Percentiles rank a stretch among this genome's conserved stretches.
Evolutionary conservation across 192 early-diverging fungal genomes (phyloP).

Genomic region (Anaeromyces robustus): DNA sequence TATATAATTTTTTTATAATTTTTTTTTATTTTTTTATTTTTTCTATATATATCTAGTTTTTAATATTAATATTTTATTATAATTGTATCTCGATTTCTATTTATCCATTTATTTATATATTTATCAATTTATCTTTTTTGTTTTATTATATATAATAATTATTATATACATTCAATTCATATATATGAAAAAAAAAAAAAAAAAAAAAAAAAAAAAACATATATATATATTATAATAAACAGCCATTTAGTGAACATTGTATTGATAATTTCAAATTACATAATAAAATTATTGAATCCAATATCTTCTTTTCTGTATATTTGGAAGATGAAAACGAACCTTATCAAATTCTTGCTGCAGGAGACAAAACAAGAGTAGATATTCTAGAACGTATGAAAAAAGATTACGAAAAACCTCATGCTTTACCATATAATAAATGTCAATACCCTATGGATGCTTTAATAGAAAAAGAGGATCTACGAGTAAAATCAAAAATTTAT

Average conservation of each 20-base stretch:
- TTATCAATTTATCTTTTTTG: too few species aligned
- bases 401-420: background rate
- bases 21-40: too few species aligned
- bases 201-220: background rate
- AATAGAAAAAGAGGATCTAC: background rate
- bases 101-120: too few species aligned
- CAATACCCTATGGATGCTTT: background rate
- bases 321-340: background rate
- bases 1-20: too few species aligned
- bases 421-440: background rate
- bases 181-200: background rate
- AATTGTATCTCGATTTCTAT: too few species aligned
- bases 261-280: background rate
- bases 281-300: background rate
- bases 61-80: too few species aligned
- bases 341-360: background rate
- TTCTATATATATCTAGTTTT: too few species aligned
- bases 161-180: too few species aligned
- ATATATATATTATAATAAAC: too few species aligned
- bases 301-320: background rate
- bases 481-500: background rate
- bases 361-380: background rate
- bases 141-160: too few species aligned
- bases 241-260: background rate
- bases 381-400: background rate